phyloP scores from a whole-genome alignment of 805 yeast genomes.

The Candida xiaguanensis region DNA sequence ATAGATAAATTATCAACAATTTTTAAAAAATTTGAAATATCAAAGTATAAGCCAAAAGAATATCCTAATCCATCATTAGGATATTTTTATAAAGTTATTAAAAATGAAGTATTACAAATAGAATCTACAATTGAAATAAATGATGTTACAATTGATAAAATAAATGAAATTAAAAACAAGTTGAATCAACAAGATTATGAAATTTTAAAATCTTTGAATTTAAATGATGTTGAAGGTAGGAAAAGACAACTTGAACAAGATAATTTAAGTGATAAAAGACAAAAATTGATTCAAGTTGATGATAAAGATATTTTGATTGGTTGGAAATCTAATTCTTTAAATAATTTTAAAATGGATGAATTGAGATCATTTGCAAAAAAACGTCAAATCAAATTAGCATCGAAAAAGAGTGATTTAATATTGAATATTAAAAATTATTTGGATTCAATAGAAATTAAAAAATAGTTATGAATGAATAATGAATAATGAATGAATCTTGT shows the following conservation, averaged over 20 bases:
- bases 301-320: conserved; percentile 41
- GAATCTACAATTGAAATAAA: conserved; percentile 16
- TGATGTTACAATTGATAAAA: too few species aligned
- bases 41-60: conserved; percentile 51
- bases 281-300: conserved; percentile 4
- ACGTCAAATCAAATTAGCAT: conserved; percentile 34
- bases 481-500: too few species aligned
- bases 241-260: background rate
- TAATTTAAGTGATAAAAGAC: background rate
- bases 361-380: conserved; percentile 35
- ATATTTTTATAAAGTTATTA: conserved; percentile 61
- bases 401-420: conserved; percentile 41
- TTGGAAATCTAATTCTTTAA: conserved; percentile 36
- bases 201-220: conserved; percentile 12
- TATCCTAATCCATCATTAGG: conserved; percentile 65
- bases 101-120: conserved; percentile 60
- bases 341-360: conserved; percentile 39
- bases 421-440: conserved; percentile 35
- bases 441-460: conserved; percentile 13
- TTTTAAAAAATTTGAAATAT: conserved; percentile 39
- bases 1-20: conserved; percentile 20
- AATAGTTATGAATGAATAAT: background rate
- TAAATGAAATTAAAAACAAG: too few species aligned
- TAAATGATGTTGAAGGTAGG: conserved; percentile 9
- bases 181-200: conserved; percentile 6